Base-by-base conservation (phyloP, 2,329 filamentous ascomycete species). In the Coniosporium tulheliwenetii region DNA sequence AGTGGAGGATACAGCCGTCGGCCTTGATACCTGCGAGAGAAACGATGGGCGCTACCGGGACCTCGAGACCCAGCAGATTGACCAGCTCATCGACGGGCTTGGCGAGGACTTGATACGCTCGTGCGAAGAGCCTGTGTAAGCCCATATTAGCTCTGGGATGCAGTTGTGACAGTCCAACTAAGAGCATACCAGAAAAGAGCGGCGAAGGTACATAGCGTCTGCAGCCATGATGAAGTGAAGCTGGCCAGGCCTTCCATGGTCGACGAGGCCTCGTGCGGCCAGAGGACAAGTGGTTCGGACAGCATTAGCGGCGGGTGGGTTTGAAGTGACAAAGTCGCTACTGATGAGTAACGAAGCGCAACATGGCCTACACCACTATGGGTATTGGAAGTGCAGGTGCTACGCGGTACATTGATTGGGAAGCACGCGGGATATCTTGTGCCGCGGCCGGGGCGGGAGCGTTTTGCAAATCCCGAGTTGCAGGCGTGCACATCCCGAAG, bases 81-180 rank as follows among this genome's bases (percentile, higher is more conserved):
- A 96, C 87, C 38, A 98, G 75, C 47, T 93, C 79, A 43, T 89
- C 84, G 42, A 94, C 85, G 16, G 89, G 86, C 52, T 89, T 94
- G 63, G 84, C 81, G 41, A 95, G 71, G 32, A 93, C 91, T 57
- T 87, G 83, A 65, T 82, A 85, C 45, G 85, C 84, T 56, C 91
- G 80, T 58, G 84, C 81, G 44, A 86, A 70, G 45, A 94, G 73
- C 85, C 85, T 91, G 48, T 30, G 10, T 33, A 33, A 29, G 37
- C 41, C 33, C 34, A 38, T 34, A 10, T 31, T 33, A 19, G 38
- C 37, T 19, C 37, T 33, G 15, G 37, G 13, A 34, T 26, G 19
- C 19, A 26, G 19, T 26, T 26, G 19, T 26, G 19, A 26, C 19
- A 42, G 41, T 7, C 30, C 36, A 36, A 42, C 36, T 10, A 39